Conservation (phyloP, 2,329 filamentous ascomycete genomes). For the Aspergillus pseudonomiae region DNA sequence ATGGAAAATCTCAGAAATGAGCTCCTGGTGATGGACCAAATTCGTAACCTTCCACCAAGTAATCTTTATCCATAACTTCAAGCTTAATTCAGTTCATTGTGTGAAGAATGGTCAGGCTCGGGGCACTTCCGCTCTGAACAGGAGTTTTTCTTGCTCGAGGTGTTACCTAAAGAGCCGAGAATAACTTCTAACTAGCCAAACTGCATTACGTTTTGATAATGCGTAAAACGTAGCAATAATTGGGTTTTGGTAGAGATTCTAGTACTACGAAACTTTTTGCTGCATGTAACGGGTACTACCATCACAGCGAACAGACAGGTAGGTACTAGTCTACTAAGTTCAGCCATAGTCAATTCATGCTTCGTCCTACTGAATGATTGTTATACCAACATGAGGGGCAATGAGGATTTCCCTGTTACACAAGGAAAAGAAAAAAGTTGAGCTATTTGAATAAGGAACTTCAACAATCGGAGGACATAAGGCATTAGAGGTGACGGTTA, state of each 20-base stretch:
- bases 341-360: not conserved
- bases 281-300: not conserved
- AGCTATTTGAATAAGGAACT: not conserved
- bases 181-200: not conserved
- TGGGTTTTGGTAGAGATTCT: not conserved
- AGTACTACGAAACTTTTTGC: not conserved
- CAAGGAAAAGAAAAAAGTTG: not conserved
- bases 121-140: not conserved
- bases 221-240: not conserved
- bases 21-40: not conserved
- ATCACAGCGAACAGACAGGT: not conserved
- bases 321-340: not conserved
- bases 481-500: not conserved
- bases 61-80: not conserved
- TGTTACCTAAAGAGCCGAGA: not conserved
- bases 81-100: not conserved
- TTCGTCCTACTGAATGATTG: no score
- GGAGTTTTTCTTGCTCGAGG: not conserved
- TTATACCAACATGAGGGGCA: not conserved
- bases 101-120: no score
- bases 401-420: not conserved
- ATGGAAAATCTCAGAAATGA: not conserved
- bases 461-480: not conserved
- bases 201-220: not conserved
- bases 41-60: not conserved